Percentiles rank a stretch among this genome's conserved stretches.
These are phyloP conservation scores for Annulohypoxylon nitens DNA, from an alignment of 495 filamentous ascomycete species.

Conservation along the genomic window DNA sequence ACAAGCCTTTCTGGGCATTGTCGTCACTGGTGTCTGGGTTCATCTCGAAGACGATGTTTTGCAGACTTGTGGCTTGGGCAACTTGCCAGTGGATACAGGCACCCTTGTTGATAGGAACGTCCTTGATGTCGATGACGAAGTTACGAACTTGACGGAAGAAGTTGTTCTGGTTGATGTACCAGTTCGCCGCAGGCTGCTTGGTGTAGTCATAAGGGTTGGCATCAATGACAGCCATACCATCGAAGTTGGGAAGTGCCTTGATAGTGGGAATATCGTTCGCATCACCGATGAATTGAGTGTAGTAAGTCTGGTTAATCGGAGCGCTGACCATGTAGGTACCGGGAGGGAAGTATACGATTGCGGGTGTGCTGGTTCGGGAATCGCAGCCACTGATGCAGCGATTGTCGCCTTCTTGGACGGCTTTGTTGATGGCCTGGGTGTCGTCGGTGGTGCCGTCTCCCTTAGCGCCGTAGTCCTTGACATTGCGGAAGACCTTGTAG, in stretches of 20 bases:
- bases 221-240: conserved; percentile 91
- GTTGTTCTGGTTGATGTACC: conserved; percentile 96
- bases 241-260: conserved; percentile 78
- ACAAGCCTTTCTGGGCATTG: conserved; percentile 89
- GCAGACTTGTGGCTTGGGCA: conserved; percentile 90
- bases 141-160: conserved; percentile 98
- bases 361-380: conserved; percentile 81
- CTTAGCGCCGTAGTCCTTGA: conserved; percentile 83
- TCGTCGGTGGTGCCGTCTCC: conserved; percentile 87
- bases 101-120: conserved; percentile 71
- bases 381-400: conserved; percentile 85
- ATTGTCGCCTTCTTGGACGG: conserved; percentile 75
- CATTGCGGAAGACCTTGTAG: conserved; percentile 89
- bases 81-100: conserved; percentile 98
- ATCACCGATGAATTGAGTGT: conserved; percentile 86
- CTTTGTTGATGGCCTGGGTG: conserved; percentile 88
- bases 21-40: conserved; percentile 72
- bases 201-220: conserved; percentile 79
- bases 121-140: conserved; percentile 87
- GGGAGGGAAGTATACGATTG: conserved; percentile 83
- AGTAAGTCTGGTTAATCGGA: conserved; percentile 80
- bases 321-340: conserved; percentile 79
- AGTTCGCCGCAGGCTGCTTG: conserved; percentile 63
- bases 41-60: conserved; percentile 95
- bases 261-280: conserved; percentile 75